Conservation (phyloP, 1,284 basidiomycete genomes). For the Rhodotorula glutinis region DNA sequence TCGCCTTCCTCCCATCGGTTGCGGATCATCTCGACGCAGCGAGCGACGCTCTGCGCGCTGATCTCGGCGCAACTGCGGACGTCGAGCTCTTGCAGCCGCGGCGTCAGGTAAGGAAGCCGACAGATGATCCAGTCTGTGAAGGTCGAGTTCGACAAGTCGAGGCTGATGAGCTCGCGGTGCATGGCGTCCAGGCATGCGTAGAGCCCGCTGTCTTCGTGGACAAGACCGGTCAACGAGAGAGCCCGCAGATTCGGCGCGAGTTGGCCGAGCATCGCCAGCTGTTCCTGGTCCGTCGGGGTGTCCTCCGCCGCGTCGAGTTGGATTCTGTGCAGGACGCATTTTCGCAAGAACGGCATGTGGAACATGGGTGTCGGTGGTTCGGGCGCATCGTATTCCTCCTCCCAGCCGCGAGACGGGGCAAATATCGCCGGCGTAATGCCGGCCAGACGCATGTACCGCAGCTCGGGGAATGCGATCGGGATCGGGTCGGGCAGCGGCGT, state of each 20-base stretch:
- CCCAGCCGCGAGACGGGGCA: slow-evolving; percentile 8
- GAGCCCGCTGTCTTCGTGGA: slow-evolving; percentile 10
- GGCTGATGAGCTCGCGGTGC: slow-evolving; percentile 2
- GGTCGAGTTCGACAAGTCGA: slow-evolving; percentile 24
- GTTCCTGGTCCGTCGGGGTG: neutral
- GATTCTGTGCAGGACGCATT: slow-evolving; percentile 3
- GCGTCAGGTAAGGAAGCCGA: slow-evolving; percentile 19
- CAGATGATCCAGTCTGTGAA: slow-evolving; percentile 27
- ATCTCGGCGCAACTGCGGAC: slow-evolving; percentile 15
- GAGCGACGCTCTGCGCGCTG: slow-evolving; percentile 31
- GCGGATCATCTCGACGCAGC: slow-evolving; percentile 30
- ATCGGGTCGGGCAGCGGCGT: neutral
- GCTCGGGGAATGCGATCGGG: slow-evolving; percentile 20
- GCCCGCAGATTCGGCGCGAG: slow-evolving; percentile 15
- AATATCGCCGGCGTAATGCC: slow-evolving; percentile 21
- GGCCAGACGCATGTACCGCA: neutral
- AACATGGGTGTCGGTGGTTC: slow-evolving; percentile 25
- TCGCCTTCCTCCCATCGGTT: slow-evolving; percentile 10
- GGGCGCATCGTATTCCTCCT: neutral
- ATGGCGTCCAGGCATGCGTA: slow-evolving; percentile 22
- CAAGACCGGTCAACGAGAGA: neutral
- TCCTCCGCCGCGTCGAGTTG: slow-evolving; percentile 10
- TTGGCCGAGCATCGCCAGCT: slow-evolving; percentile 21
- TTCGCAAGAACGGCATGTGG: slow-evolving; percentile 27
- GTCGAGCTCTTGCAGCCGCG: slow-evolving; percentile 20